Percentiles rank a stretch among this genome's conserved stretches.
Evolutionary conservation across 2,329 filamentous ascomycete species (phyloP).

Genomic region (Dactylellina parvicollis): DNA sequence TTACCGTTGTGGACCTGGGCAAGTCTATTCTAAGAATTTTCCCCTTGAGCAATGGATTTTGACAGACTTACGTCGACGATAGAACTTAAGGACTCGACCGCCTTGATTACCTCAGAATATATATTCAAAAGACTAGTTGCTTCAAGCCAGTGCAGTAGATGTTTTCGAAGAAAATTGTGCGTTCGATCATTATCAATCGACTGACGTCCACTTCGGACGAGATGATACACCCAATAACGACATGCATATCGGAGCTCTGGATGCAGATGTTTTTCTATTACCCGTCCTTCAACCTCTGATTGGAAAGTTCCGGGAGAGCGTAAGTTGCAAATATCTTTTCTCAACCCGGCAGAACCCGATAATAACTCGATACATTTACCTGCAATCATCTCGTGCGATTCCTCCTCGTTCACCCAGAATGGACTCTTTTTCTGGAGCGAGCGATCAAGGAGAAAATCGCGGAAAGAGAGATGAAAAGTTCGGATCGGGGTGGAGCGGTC

Average conservation of each 20-base stretch:
- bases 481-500: background rate
- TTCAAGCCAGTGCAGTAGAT: conserved; percentile 15
- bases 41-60: background rate
- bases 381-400: conserved; percentile 14
- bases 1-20: background rate
- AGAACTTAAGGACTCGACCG: conserved; percentile 8
- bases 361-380: conserved; percentile 14
- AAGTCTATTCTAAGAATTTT: background rate
- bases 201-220: background rate
- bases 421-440: background rate
- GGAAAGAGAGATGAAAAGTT: conserved; percentile 39
- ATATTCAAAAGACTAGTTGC: conserved; percentile 1
- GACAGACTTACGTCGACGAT: conserved; percentile 16
- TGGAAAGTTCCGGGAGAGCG: background rate
- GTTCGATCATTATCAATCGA: background rate
- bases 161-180: conserved; percentile 1
- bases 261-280: background rate
- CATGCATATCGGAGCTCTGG: conserved; percentile 32
- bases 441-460: conserved; percentile 32
- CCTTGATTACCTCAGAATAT: conserved; percentile 45
- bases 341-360: background rate
- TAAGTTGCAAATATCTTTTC: conserved; percentile 23
- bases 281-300: conserved; percentile 15
- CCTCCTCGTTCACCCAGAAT: conserved; percentile 29
- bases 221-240: conserved; percentile 29